Conservation (phyloP, 495 filamentous ascomycete genomes). For the Penicillium lividum region DNA sequence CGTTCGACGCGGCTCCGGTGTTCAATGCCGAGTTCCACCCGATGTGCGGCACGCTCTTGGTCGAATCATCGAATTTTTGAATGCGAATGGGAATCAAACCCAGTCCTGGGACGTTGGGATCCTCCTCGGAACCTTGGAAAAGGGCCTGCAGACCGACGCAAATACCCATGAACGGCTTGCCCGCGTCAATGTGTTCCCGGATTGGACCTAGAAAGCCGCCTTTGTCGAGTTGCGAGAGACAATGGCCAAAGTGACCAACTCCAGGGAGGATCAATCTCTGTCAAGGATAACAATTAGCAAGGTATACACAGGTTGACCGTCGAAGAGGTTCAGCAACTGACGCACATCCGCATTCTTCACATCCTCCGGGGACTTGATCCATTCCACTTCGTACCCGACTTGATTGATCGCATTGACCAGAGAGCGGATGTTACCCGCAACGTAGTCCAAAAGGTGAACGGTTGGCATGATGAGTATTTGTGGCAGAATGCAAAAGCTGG, state of each 20-base stretch:
- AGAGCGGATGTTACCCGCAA: conserved; percentile 87
- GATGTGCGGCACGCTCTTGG: conserved; percentile 94
- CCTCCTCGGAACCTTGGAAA: conserved; percentile 82
- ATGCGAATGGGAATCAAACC: conserved; percentile 71
- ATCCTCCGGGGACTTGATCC: conserved; percentile 83
- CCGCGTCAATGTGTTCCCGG: conserved; percentile 73
- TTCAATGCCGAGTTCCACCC: conserved; percentile 91
- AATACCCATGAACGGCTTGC: conserved; percentile 97
- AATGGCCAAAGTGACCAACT: conserved; percentile 97
- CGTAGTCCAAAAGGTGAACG: conserved; percentile 88
- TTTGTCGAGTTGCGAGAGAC: conserved; percentile 74
- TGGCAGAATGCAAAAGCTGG: neutral
- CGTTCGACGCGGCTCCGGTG: conserved; percentile 45
- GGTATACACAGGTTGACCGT: neutral
- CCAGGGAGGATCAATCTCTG: conserved; percentile 91
- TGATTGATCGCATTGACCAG: conserved; percentile 97
- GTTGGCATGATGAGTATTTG: conserved; percentile 65
- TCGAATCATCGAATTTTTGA: conserved; percentile 69
- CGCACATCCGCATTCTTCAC: conserved; percentile 79
- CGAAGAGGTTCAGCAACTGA: neutral
- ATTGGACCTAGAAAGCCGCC: conserved; percentile 83
- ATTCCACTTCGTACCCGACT: conserved; percentile 88
- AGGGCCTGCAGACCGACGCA: conserved; percentile 93
- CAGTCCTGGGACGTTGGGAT: conserved; percentile 67
- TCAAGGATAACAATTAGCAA: neutral